These are phyloP conservation scores for Aspergillus coremiiformis DNA, from an alignment of 495 filamentous ascomycete genomes.

Conservation along the genomic window DNA sequence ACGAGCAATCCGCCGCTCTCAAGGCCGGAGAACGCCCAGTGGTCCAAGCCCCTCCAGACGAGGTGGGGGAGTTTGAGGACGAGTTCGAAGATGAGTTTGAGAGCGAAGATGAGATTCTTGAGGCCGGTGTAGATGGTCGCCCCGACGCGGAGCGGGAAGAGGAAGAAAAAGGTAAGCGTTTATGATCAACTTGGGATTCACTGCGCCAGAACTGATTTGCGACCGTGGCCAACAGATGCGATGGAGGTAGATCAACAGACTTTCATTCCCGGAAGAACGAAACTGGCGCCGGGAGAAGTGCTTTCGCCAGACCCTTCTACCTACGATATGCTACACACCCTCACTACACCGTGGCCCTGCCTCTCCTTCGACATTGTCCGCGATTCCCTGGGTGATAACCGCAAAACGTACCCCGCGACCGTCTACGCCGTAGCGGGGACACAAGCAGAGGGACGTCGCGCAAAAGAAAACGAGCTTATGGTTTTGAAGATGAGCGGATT, in stretches of 20 bases:
- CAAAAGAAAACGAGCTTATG: slow-evolving; percentile 85
- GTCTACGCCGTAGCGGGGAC: slow-evolving; percentile 92
- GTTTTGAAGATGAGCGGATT: slow-evolving; percentile 92
- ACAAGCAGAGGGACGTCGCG: slow-evolving; percentile 67
- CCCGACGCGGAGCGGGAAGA: slow-evolving; percentile 89
- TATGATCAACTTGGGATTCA: not conserved
- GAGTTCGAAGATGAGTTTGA: slow-evolving; percentile 96
- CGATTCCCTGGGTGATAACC: slow-evolving; percentile 82
- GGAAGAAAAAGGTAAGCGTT: slow-evolving; percentile 59
- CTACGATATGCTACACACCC: slow-evolving; percentile 91
- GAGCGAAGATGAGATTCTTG: slow-evolving; percentile 91
- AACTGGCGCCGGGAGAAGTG: slow-evolving; percentile 80
- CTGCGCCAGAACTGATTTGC: not conserved
- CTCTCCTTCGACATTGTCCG: slow-evolving; percentile 89
- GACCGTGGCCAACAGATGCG: slow-evolving; percentile 39
- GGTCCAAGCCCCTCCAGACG: slow-evolving; percentile 40
- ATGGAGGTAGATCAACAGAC: slow-evolving; percentile 92
- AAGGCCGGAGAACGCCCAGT: slow-evolving; percentile 63
- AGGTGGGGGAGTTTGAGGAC: slow-evolving; percentile 88
- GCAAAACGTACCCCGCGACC: slow-evolving; percentile 84
- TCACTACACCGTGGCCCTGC: slow-evolving; percentile 92
- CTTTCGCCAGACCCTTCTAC: slow-evolving; percentile 82
- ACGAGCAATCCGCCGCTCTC: slow-evolving; percentile 49
- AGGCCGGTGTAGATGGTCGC: slow-evolving; percentile 87
- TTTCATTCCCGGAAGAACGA: slow-evolving; percentile 86